Evolutionary conservation across 306 rosid genomes (phyloP).

Genomic region (Quercus glauca): DNA sequence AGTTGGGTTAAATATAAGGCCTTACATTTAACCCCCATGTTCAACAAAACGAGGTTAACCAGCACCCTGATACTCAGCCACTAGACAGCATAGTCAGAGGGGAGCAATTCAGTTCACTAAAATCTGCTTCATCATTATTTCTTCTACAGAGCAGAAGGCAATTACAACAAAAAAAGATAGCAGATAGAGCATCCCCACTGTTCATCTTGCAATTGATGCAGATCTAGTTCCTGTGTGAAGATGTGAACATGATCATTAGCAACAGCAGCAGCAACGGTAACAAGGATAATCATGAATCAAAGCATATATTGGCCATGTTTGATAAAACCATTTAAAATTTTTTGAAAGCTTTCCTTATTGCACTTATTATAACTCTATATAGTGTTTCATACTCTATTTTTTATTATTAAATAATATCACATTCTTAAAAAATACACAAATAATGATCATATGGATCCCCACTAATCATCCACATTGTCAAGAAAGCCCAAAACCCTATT

Average conservation of each 20-base stretch:
- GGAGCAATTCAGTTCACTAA: neutral
- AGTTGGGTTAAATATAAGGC: too few species aligned
- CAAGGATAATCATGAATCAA: neutral
- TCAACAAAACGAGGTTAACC: too few species aligned
- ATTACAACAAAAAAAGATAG: neutral
- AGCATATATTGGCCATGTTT: neutral
- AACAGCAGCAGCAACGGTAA: neutral
- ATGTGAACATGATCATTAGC: neutral
- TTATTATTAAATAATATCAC: neutral
- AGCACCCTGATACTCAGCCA: neutral
- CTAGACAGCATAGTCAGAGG: neutral
- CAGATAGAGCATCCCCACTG: neutral
- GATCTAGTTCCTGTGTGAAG: constrained; percentile 33
- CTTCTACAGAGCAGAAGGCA: neutral
- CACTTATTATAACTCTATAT: neutral
- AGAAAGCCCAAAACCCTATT: too few species aligned
- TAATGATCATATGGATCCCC: neutral
- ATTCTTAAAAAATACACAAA: neutral
- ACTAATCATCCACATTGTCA: neutral
- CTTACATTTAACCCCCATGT: too few species aligned
- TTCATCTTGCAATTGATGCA: constrained; percentile 10
- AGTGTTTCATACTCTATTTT: neutral
- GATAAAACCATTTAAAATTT: neutral
- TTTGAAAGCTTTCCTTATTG: neutral
- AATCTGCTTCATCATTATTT: neutral